Base-by-base conservation (phyloP, 1,284 basidiomycete genomes). In the Stereum hirsutum region DNA sequence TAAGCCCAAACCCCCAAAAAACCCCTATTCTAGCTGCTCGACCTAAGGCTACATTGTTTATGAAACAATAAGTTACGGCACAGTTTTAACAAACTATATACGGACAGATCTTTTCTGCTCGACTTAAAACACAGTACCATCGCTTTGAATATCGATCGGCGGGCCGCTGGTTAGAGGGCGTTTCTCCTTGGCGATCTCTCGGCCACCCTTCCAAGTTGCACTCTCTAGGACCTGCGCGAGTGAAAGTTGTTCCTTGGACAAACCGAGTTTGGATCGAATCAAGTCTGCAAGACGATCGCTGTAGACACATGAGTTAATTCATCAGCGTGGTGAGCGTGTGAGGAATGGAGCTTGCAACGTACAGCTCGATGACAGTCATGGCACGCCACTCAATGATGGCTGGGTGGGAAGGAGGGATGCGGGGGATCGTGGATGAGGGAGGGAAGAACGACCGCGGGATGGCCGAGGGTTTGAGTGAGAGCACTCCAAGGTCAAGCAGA, bases 361-460 rank as follows among this genome's bases (percentile, higher is more conserved):
- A 91, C 89, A 98, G 70, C 55, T 86, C 78, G 47, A 96, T 85
- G 30, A 98, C 88, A 0, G 94, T 97, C 70, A 96, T 74, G 0
- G 93, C 92, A 42, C 95, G 71, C 93, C 94, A 96, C 64, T 98
- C 94, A 32, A 97, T 81, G 42, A 98, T 82, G 4, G 91, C 91
- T 0, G 91, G 88, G 57, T 94, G 89, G 0, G 83, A 83, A 0
- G 89, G 74, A 12, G 70, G 61, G 30, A 88, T 66, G 34, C 74
- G 72, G 11, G 85, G 78, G 44, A 91, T 66, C 25, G 70, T 62
- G 17, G 78, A 66, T 27, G 63, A 58, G 0, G 68, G 53, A 2
- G 73, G 60, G 48, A 64, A 68, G 48, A 62, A 55, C 6, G 59
- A 60, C 3, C 58, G 52, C 0, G 72, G 68, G 21, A 82, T 61